Evolutionary conservation across 345 rosid genomes (phyloP).

Genomic region (Camelina sativa): DNA sequence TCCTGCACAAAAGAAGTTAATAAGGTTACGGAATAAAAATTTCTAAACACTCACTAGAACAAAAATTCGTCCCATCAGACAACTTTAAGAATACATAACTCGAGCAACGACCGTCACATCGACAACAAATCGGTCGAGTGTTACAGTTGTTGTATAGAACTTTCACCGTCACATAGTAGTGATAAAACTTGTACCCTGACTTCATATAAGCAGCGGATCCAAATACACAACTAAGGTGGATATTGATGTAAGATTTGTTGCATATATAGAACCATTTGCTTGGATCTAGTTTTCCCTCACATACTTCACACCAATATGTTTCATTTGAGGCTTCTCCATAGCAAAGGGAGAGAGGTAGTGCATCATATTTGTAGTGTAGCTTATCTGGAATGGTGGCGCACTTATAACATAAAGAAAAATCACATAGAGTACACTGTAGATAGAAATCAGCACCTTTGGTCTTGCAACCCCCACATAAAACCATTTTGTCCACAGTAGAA

Average conservation of each 20-base stretch:
- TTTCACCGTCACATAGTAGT: too few relatives aligned
- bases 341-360: not conserved
- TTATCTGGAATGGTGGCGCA: slow-evolving; percentile 9
- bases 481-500: not conserved
- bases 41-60: too few relatives aligned
- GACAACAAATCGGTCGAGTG: too few relatives aligned
- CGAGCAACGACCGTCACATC: too few relatives aligned
- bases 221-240: not conserved
- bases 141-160: too few relatives aligned
- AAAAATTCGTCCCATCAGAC: too few relatives aligned
- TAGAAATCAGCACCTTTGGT: too few relatives aligned
- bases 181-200: not conserved
- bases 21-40: too few relatives aligned
- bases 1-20: too few relatives aligned
- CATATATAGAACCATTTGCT: not conserved
- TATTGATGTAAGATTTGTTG: not conserved
- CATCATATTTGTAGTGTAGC: not conserved
- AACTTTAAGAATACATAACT: too few relatives aligned
- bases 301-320: not conserved
- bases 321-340: not conserved
- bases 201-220: not conserved
- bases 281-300: not conserved
- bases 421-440: not conserved
- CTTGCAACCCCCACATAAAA: not conserved
- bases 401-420: not conserved